phyloP scores from a whole-genome alignment of 441 rosid genomes.

The Gossypium trilobum region DNA sequence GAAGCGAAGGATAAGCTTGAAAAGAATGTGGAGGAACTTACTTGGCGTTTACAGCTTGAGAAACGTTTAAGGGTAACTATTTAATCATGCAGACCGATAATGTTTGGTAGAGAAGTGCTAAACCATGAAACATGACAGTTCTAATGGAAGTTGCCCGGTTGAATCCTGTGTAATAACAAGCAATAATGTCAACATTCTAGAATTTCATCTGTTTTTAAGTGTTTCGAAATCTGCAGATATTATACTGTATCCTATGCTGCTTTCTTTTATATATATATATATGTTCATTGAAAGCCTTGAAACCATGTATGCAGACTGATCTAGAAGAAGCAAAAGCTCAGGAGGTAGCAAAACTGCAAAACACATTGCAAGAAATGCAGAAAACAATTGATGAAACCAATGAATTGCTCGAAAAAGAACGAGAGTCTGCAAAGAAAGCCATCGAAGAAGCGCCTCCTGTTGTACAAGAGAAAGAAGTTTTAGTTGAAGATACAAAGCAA shows the following conservation, averaged over 20 bases:
- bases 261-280: conserved; percentile 5
- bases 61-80: conserved; percentile 72
- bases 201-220: neutral
- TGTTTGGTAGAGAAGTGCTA: conserved; percentile 11
- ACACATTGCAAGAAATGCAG: conserved; percentile 58
- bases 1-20: conserved; percentile 98
- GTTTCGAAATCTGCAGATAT: neutral
- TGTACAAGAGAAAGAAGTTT: conserved; percentile 70
- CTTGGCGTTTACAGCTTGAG: conserved; percentile 91
- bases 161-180: neutral
- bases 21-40: conserved; percentile 89
- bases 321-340: conserved; percentile 80
- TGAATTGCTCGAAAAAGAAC: conserved; percentile 55
- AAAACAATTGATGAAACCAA: conserved; percentile 69
- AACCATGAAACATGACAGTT: conserved; percentile 2
- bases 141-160: conserved; percentile 6
- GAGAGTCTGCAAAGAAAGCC: conserved; percentile 63
- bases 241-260: conserved; percentile 3
- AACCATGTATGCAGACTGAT: conserved; percentile 48
- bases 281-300: conserved; percentile 22
- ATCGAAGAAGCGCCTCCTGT: conserved; percentile 92
- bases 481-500: conserved; percentile 84
- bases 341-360: conserved; percentile 65
- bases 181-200: conserved; percentile 2
- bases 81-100: conserved; percentile 5